These are phyloP conservation scores for Paxillus ammoniavirescens DNA, from an alignment of 768 basidiomycete genomes.

Conservation along the genomic window DNA sequence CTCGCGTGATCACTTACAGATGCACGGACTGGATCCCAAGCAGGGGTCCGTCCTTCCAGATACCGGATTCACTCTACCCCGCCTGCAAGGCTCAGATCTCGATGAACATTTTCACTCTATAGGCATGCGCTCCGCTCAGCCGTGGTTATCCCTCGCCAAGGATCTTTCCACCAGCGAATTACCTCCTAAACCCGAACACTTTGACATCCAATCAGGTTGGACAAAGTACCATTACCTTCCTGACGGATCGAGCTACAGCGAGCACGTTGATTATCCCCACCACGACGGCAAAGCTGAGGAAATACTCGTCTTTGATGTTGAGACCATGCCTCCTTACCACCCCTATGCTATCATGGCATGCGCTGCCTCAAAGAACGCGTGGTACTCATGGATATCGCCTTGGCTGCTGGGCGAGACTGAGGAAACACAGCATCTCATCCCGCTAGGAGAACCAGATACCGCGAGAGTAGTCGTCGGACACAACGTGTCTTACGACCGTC, in stretches of 20 bases:
- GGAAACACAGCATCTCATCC: constrained; percentile 64
- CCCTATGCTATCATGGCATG: constrained; percentile 87
- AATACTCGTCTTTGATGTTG: constrained; percentile 89
- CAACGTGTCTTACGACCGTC: constrained; percentile 93
- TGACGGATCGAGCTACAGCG: constrained; percentile 78
- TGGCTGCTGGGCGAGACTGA: constrained; percentile 75
- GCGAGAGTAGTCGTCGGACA: constrained; percentile 85
- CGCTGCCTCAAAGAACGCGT: constrained; percentile 77
- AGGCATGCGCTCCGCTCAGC: constrained; percentile 65
- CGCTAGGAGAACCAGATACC: constrained; percentile 54
- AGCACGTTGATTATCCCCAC: constrained; percentile 66
- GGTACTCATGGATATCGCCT: constrained; percentile 97
- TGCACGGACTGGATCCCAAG: constrained; percentile 77
- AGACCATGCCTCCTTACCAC: constrained; percentile 83
- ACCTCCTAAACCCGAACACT: constrained; percentile 59
- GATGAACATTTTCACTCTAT: constrained; percentile 88
- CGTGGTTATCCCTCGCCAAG: constrained; percentile 73
- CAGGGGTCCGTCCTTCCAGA: constrained; percentile 82
- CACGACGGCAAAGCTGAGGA: constrained; percentile 65
- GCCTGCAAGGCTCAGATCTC: constrained; percentile 75
- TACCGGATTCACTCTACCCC: constrained; percentile 77
- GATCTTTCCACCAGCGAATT: constrained; percentile 50
- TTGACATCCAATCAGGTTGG: constrained; percentile 75
- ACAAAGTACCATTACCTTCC: constrained; percentile 71
- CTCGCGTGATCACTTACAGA: constrained; percentile 74